Base-by-base conservation (phyloP, 2,329 filamentous ascomycete species). In the Diaporthe caulivora region DNA sequence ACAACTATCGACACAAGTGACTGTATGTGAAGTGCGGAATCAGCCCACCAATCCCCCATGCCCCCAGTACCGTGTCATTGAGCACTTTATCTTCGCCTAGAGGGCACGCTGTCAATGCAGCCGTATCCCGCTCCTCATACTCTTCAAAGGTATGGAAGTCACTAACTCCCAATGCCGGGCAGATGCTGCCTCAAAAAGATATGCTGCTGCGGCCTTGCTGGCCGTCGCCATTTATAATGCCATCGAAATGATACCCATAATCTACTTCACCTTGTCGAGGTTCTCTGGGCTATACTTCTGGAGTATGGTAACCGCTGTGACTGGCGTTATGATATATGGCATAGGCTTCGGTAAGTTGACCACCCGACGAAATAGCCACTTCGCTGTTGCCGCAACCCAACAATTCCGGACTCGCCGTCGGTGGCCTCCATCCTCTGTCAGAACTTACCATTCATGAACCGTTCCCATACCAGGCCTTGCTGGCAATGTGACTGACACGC, bases 291-390 rank as follows among this genome's bases (percentile, higher is more conserved):
- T 83, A 1, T 84, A 84, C 75, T 84, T 84, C 42, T 84, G 82
- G 82, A 83, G 82, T 53, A 81, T 84, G 53, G 67, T 83, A 10
- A 74, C 79, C 7, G 78, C 82, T 1, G 81, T 82, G 1, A 79
- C 77, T 75, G 83, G 83, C 0, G 81, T 84, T 17, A 76, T 78
- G 0, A n/a, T 81, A 0, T 81, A 88, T 74, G 79, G 82, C 15
- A 76, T 85, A 0, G 87, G 86, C 1, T 88, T 88, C 31, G 68
- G 72, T 76, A 74, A 87, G 49, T 78, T 87, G 70, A 40, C 10
- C 26, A 13, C 42, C n/a, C 26, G 24, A 49, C 10, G 29, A 49
- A 6, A 29, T 18, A n/a, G 21, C n/a, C 11, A 26, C 15, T 7
- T 34, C 13, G 31, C 13, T n/a, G n/a, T 15, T 37, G 31, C 29